Evolutionary conservation across 805 yeast species (phyloP), one percentile per base, ranked within the genome.

Genomic region (Hermanozyma aechmeae): DNA sequence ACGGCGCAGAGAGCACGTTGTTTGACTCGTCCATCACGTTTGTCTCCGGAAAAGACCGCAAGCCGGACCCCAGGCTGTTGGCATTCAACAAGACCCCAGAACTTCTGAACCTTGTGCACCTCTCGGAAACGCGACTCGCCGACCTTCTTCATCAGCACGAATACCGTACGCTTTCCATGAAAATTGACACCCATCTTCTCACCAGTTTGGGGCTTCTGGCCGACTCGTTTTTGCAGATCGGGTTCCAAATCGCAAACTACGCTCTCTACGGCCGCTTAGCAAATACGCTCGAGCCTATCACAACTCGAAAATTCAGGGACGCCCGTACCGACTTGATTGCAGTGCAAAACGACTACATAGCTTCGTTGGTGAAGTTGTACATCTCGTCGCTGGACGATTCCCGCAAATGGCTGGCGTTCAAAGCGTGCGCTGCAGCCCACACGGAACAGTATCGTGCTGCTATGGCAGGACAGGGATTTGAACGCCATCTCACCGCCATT

Each of bases 251-350:
- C 13, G 60, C 76, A 3, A 57, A 70, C 45, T 71, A 68, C 45
- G 71, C 78, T 0, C 49, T 73, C 25, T 73, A 73, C 37, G 79
- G 79, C 2, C 63, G 58, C 33, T 42, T 67, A 32, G 61, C 56
- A 13, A 61, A 62, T 39, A 59, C 66, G 3, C 63, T 76, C 28
- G 75, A 73, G 31, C 78, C 78, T 3, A 68, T 73, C 16, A 75
- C 86, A 4, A 80, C 87, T 1, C 61, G 93, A 35, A 64, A 64
- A 34, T 81, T 79, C 51, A 63, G 62, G 35, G 76, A 76, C 46
- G 66, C 86, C 4, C 66, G 93, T 41, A 77, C 86, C 0, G 84
- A 79, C 37, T 65, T 79, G 14, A 61, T 79, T 24, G 72, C 81
- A 15, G 61, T 79, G 23, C 89, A 79, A 43, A 72, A 68, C 39